Evolutionary conservation across 1,284 basidiomycete species (phyloP).

Genomic region (Cryptococcus maquisensis): DNA sequence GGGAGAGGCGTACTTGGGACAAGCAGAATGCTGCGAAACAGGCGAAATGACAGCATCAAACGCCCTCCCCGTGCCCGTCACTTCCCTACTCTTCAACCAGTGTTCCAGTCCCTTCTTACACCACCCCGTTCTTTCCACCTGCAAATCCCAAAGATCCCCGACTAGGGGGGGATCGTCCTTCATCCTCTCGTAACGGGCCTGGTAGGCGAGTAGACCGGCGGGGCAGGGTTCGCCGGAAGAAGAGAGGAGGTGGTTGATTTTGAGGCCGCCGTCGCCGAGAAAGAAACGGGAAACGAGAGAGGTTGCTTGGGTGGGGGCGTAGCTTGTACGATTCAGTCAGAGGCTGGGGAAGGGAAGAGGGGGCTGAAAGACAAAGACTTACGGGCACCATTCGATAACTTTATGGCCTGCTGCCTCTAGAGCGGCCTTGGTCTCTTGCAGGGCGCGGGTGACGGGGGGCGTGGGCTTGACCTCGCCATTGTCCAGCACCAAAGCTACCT

Average conservation of each 20-base stretch:
- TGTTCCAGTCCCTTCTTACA: constrained; percentile 29
- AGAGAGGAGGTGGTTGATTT: constrained; percentile 29
- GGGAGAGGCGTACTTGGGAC: constrained; percentile 16
- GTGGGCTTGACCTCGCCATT: constrained; percentile 63
- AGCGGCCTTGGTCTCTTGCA: constrained; percentile 58
- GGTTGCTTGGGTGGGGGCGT: constrained; percentile 15
- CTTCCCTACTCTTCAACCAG: constrained; percentile 26
- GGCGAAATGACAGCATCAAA: constrained; percentile 40
- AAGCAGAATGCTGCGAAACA: constrained; percentile 25
- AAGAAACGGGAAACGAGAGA: constrained; percentile 31
- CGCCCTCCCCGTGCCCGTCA: constrained; percentile 36
- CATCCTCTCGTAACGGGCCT: constrained; percentile 15
- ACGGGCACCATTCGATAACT: constrained; percentile 48
- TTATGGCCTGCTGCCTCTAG: constrained; percentile 64
- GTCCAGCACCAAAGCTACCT: constrained; percentile 46
- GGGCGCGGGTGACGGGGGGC: constrained; percentile 64
- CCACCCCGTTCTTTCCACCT: constrained; percentile 28
- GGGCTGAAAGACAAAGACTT: neutral
- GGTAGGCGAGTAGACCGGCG: constrained; percentile 19
- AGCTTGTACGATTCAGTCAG: constrained; percentile 5
- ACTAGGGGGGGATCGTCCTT: constrained; percentile 23
- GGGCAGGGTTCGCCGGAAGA: constrained; percentile 33
- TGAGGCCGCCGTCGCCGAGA: constrained; percentile 37
- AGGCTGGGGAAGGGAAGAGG: too few species aligned
- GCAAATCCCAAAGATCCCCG: constrained; percentile 30